Conservation (phyloP, 1,284 basidiomycete genomes). For the Ceratobasidium sp. region DNA sequence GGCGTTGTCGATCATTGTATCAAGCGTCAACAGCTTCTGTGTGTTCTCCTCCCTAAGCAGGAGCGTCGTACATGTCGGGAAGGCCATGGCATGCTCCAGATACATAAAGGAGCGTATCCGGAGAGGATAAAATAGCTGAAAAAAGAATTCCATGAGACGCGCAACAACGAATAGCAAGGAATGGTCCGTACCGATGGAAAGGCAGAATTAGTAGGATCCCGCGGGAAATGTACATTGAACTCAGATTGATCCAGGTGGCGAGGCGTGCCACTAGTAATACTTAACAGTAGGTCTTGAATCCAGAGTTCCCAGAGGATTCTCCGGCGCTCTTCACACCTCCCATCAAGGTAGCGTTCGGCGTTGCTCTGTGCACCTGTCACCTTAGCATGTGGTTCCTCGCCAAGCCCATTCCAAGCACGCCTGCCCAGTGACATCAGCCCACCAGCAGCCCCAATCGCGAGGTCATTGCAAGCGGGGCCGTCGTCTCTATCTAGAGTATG, state of each 20-base stretch:
- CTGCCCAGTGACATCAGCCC: conserved; percentile 10
- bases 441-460: conserved; percentile 22
- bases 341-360: background rate
- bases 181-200: conserved; percentile 28
- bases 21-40: conserved; percentile 30
- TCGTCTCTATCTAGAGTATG: conserved; percentile 34
- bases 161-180: background rate
- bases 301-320: conserved; percentile 42
- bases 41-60: conserved; percentile 22
- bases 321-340: conserved; percentile 35
- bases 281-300: conserved; percentile 40
- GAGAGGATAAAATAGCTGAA: conserved; percentile 39
- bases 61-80: conserved; percentile 33
- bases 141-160: background rate
- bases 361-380: background rate
- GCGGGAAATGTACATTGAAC: conserved; percentile 31
- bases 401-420: conserved; percentile 10
- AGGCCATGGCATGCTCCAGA: conserved; percentile 36
- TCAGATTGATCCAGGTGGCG: conserved; percentile 17
- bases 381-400: background rate
- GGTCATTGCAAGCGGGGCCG: conserved; percentile 18
- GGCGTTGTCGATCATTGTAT: conserved; percentile 43
- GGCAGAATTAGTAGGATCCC: conserved; percentile 20
- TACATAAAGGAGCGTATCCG: conserved; percentile 38
- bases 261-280: conserved; percentile 35